Evolutionary conservation across 2,329 filamentous ascomycete species (phyloP).

Genomic region (Beauveria asiatica): DNA sequence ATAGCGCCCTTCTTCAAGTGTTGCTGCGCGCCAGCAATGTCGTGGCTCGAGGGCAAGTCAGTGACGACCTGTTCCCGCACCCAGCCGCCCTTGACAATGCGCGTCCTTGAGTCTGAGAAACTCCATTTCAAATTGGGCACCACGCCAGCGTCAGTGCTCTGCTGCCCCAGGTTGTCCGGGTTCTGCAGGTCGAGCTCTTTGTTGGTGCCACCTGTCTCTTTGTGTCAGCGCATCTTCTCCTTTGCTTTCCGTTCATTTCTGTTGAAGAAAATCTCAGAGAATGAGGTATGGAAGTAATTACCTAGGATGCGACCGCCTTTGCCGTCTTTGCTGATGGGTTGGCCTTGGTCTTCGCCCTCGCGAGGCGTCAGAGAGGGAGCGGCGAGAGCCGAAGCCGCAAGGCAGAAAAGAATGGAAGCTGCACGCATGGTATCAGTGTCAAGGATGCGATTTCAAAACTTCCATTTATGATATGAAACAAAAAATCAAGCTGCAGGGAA

Average conservation of each 20-base stretch:
- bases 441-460: background rate
- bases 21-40: conserved; percentile 60
- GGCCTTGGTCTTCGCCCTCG: conserved; percentile 30
- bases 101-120: conserved; percentile 59
- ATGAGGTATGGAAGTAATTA: conserved; percentile 21
- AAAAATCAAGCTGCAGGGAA: background rate
- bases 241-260: background rate
- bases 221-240: background rate
- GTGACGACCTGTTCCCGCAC: conserved; percentile 56
- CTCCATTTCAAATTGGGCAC: conserved; percentile 63
- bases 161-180: conserved; percentile 52
- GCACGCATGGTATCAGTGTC: background rate
- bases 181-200: conserved; percentile 52
- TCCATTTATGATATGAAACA: background rate
- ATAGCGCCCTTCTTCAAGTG: conserved; percentile 59
- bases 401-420: background rate
- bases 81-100: conserved; percentile 56
- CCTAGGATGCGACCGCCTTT: conserved; percentile 52
- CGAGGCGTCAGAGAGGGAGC: conserved; percentile 17
- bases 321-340: conserved; percentile 47
- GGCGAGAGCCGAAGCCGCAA: conserved; percentile 11
- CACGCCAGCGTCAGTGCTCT: conserved; percentile 53
- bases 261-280: background rate
- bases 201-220: conserved; percentile 51
- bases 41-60: conserved; percentile 57